phyloP scores from a whole-genome alignment of 805 yeast genomes.

The Starmerella etchellsii region DNA sequence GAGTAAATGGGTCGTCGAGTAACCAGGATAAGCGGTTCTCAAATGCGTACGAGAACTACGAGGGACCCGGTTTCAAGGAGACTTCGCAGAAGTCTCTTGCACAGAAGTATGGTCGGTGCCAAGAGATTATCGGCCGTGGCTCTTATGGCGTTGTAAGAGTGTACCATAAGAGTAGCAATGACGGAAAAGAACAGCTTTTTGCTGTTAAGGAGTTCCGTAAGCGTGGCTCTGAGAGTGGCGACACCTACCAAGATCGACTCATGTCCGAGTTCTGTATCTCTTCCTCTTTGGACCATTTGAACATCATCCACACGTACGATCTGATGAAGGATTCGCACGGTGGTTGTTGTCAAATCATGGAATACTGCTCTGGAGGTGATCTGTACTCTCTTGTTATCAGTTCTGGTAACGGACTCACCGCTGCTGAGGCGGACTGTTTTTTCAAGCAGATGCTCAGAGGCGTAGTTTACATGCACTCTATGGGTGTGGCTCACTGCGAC shows the following conservation, averaged over 20 bases:
- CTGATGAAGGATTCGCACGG: slow-evolving; percentile 63
- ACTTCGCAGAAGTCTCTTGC: slow-evolving; percentile 43
- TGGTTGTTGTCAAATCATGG: slow-evolving; percentile 83
- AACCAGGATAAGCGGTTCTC: slow-evolving; percentile 7
- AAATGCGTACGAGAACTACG: background rate
- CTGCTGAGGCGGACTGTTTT: slow-evolving; percentile 72
- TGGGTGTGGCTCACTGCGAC: slow-evolving; percentile 91
- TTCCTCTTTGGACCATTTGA: slow-evolving; percentile 58
- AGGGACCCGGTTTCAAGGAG: slow-evolving; percentile 12
- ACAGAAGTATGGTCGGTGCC: slow-evolving; percentile 87
- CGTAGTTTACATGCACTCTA: slow-evolving; percentile 70
- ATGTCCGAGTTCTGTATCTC: slow-evolving; percentile 87
- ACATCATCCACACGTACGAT: slow-evolving; percentile 66
- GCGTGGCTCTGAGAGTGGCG: slow-evolving; percentile 44
- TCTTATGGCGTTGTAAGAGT: slow-evolving; percentile 89
- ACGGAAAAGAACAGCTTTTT: slow-evolving; percentile 35
- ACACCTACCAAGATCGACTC: slow-evolving; percentile 53
- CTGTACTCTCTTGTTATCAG: slow-evolving; percentile 46
- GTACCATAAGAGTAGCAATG: slow-evolving; percentile 45
- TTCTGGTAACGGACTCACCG: slow-evolving; percentile 42
- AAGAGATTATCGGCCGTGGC: slow-evolving; percentile 87
- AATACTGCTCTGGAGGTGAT: slow-evolving; percentile 84
- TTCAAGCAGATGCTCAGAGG: slow-evolving; percentile 79
- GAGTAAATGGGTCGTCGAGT: slow-evolving; percentile 21
- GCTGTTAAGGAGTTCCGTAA: slow-evolving; percentile 69